Evolutionary conservation across 2,329 filamentous ascomycete genomes (phyloP).

Genomic region (Exophiala sp.): DNA sequence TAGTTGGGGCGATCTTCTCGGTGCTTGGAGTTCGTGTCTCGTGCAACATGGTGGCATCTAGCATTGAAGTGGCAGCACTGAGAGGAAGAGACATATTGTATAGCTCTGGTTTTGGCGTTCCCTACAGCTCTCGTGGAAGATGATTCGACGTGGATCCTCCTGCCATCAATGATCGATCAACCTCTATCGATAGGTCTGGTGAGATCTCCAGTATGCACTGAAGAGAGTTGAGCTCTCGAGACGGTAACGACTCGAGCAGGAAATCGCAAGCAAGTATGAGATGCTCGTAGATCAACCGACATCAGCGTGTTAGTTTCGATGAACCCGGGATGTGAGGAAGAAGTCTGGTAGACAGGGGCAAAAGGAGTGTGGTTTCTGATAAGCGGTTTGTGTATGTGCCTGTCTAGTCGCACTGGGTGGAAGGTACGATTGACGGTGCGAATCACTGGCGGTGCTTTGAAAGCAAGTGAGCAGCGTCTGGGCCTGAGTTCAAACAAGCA

Average conservation of each 20-base stretch:
- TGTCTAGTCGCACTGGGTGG: not conserved
- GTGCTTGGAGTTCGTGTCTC: conserved; percentile 24
- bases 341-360: not conserved
- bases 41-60: conserved; percentile 25
- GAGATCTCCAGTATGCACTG: conserved; percentile 54
- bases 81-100: conserved; percentile 27
- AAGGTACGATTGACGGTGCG: conserved; percentile 4
- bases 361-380: not conserved
- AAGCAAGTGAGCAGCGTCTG: no score
- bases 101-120: not conserved
- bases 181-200: conserved; percentile 44
- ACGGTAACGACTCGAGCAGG: conserved; percentile 55
- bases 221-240: conserved; percentile 56
- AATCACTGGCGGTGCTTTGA: no score
- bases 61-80: conserved; percentile 21
- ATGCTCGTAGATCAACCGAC: conserved; percentile 57
- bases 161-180: conserved; percentile 17
- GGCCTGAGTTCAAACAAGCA: no score
- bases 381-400: no score
- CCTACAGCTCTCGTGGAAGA: conserved; percentile 9
- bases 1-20: conserved; percentile 12
- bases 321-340: conserved; percentile 2
- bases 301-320: conserved; percentile 38
- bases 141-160: no score
- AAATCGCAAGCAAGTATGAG: conserved; percentile 52